Evolutionary conservation across 179 eudicot species (phyloP).

Genomic region (Vitellaria paradoxa): DNA sequence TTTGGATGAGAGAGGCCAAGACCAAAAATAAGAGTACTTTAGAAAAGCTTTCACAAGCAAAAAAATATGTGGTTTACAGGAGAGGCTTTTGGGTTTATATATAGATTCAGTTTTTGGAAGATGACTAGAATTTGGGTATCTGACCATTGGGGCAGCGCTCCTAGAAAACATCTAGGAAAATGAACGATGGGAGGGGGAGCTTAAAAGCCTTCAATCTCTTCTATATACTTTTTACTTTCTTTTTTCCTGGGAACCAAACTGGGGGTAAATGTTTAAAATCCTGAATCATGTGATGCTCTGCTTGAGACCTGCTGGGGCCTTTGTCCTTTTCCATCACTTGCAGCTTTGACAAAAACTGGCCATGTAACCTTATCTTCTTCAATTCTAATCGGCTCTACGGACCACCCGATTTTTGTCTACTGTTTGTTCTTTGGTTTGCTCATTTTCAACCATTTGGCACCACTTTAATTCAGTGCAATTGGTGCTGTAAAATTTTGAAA

Average conservation of each 20-base stretch:
- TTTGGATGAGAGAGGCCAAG: too few species aligned
- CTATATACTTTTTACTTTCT: not conserved
- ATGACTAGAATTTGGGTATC: not conserved
- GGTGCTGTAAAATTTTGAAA: not conserved
- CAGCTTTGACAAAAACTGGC: not conserved
- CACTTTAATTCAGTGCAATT: not conserved
- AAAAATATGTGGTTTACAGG: not conserved
- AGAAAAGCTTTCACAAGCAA: not conserved
- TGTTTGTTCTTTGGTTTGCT: not conserved
- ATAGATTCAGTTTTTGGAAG: not conserved
- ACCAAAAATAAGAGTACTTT: not conserved
- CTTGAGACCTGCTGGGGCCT: not conserved
- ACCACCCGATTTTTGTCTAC: conserved; percentile 26
- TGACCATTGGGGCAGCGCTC: not conserved
- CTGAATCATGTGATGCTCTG: not conserved
- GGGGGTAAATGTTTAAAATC: not conserved
- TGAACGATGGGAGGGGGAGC: too few species aligned
- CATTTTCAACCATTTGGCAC: not conserved
- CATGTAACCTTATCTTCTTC: conserved; percentile 9
- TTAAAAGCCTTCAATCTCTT: not conserved
- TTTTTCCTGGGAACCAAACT: not conserved
- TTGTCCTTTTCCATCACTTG: not conserved
- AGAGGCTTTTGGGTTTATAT: not conserved
- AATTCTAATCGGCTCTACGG: conserved; percentile 15
- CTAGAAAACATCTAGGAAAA: too few species aligned